A percentile compares a stretch with the other conserved stretches of the same genome.
These are phyloP conservation scores for Cyclostephanos invisitatus DNA, from an alignment of 108 stramenopile species.

Conservation along the genomic window DNA sequence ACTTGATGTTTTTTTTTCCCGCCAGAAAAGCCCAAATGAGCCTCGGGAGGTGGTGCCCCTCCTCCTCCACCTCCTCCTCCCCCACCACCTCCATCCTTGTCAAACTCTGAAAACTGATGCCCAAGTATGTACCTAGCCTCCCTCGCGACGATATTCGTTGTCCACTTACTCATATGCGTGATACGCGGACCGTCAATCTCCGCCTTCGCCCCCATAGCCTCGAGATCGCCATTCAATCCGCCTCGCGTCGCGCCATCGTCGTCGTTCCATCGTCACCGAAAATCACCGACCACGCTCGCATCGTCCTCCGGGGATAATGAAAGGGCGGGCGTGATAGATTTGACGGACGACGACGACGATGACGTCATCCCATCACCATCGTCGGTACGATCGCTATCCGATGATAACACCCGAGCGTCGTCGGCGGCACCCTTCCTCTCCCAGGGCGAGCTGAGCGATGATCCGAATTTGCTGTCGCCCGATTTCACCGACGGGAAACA, in stretches of 20 bases:
- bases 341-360: slow-evolving; percentile 54
- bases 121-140: too few relatives aligned
- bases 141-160: background rate
- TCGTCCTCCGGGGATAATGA: slow-evolving; percentile 31
- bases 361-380: background rate
- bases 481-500: slow-evolving; percentile 86
- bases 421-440: slow-evolving; percentile 76
- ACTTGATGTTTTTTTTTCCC: too few relatives aligned
- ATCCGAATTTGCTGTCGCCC: slow-evolving; percentile 60
- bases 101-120: too few relatives aligned
- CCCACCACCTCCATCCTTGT: too few relatives aligned
- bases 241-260: background rate
- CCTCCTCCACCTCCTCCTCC: too few relatives aligned
- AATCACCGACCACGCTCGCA: background rate
- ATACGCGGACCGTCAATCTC: background rate
- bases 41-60: too few relatives aligned
- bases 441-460: slow-evolving; percentile 73
- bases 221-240: background rate
- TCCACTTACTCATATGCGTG: background rate
- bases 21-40: too few relatives aligned
- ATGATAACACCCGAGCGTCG: background rate
- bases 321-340: slow-evolving; percentile 37
- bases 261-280: background rate
- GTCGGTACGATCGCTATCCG: background rate
- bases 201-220: background rate